phyloP scores from a whole-genome alignment of 305 asterid species.

The Lippia alba region DNA sequence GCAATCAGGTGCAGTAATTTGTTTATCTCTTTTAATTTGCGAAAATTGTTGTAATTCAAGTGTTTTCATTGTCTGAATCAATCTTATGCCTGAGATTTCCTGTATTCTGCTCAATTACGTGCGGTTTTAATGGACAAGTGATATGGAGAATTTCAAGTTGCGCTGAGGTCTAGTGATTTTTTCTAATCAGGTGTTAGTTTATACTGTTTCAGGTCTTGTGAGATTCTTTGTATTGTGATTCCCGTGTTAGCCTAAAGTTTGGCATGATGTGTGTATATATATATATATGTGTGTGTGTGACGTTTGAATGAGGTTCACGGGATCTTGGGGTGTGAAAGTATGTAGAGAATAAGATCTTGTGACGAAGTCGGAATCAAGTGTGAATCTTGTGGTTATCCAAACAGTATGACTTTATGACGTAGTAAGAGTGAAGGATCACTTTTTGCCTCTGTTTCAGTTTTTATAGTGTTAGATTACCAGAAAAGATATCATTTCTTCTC shows the following conservation, averaged over 20 bases:
- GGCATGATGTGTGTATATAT: background rate
- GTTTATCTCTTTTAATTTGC: background rate
- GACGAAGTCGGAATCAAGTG: background rate
- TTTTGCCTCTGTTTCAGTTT: background rate
- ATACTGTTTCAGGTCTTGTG: slow-evolving; percentile 14
- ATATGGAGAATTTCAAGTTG: background rate
- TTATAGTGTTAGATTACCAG: slow-evolving; percentile 1
- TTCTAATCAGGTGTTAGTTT: background rate
- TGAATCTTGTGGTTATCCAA: background rate
- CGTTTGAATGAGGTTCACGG: slow-evolving; percentile 1
- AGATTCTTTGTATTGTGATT: slow-evolving; percentile 7
- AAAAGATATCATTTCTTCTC: slow-evolving; percentile 1
- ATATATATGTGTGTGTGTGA: background rate
- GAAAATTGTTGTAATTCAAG: background rate
- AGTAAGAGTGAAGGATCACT: background rate
- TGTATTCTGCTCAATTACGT: slow-evolving; percentile 9
- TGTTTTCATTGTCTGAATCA: background rate
- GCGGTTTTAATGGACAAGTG: background rate
- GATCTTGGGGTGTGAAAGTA: slow-evolving; percentile 11
- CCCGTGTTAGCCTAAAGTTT: background rate
- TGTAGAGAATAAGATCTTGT: slow-evolving; percentile 6
- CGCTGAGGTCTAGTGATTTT: background rate
- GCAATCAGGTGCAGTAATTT: slow-evolving; percentile 41
- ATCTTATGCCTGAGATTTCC: slow-evolving; percentile 6
- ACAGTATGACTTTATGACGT: slow-evolving; percentile 1